Percentiles rank a stretch among this genome's conserved stretches.
Evolutionary conservation across 1,284 basidiomycete genomes (phyloP).

Genomic region (Cryptococcus sp.): DNA sequence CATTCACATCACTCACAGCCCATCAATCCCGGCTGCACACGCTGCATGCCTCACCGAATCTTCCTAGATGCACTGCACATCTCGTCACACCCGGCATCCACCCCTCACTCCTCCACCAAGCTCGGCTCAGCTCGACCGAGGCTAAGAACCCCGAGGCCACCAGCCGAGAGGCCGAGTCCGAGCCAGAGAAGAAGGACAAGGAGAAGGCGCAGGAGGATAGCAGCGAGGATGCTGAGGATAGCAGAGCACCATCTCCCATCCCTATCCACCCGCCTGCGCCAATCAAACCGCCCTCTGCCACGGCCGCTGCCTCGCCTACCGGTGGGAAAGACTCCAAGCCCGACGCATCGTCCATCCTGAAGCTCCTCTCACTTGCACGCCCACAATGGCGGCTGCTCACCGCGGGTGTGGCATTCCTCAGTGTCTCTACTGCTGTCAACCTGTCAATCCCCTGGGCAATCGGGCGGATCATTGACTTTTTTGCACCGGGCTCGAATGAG

Average conservation of each 20-base stretch:
- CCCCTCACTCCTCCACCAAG: not conserved
- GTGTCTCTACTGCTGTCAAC: slow-evolving; percentile 42
- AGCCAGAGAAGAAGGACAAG: not conserved
- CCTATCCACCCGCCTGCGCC: slow-evolving; percentile 18
- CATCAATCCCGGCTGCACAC: too few relatives aligned
- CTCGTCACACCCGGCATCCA: too few relatives aligned
- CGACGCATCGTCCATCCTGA: slow-evolving; percentile 41
- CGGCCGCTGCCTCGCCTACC: slow-evolving; percentile 7
- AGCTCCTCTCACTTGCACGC: slow-evolving; percentile 41
- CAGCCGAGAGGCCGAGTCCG: not conserved
- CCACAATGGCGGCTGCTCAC: slow-evolving; percentile 45
- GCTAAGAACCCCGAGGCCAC: not conserved
- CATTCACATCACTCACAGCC: too few relatives aligned
- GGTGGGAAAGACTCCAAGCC: slow-evolving; percentile 25
- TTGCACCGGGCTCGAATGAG: slow-evolving; percentile 43
- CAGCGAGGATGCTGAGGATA: not conserved
- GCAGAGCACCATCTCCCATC: slow-evolving; percentile 14
- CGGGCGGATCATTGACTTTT: slow-evolving; percentile 48
- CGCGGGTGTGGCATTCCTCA: slow-evolving; percentile 35
- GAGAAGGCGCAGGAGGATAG: not conserved
- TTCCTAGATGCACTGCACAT: too few relatives aligned
- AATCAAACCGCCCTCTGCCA: slow-evolving; percentile 16
- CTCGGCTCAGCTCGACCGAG: not conserved
- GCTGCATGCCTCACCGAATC: too few relatives aligned
- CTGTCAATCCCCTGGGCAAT: slow-evolving; percentile 44